A percentile compares a stretch with the other conserved stretches of the same genome.
Evolutionary conservation across 208 protist species (phyloP).

Genomic region (Eutreptiella sp.): DNA sequence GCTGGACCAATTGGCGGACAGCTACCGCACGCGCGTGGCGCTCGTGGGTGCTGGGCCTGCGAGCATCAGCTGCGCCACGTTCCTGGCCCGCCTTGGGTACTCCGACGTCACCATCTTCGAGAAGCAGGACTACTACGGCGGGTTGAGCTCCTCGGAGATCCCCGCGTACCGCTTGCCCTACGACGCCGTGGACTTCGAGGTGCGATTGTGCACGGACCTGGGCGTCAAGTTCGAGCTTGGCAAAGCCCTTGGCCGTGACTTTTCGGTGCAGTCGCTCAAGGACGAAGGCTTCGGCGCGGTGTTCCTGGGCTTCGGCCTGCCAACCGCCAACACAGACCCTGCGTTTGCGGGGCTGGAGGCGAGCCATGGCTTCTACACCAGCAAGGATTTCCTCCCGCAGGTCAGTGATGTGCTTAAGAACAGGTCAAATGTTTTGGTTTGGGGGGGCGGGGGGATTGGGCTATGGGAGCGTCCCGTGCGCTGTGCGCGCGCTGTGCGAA

Average conservation of each 20-base stretch:
- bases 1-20: slow-evolving; percentile 45
- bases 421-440: too few relatives aligned
- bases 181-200: slow-evolving; percentile 70
- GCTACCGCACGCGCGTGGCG: slow-evolving; percentile 39
- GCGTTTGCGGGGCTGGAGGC: slow-evolving; percentile 46
- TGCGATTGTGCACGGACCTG: slow-evolving; percentile 62
- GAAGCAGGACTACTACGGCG: slow-evolving; percentile 55
- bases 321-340: slow-evolving; percentile 42
- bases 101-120: slow-evolving; percentile 75
- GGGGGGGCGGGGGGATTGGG: too few relatives aligned
- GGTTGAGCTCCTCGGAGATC: slow-evolving; percentile 61
- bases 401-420: too few relatives aligned
- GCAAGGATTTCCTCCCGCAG: slow-evolving; percentile 61
- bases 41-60: slow-evolving; percentile 68
- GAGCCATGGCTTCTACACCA: slow-evolving; percentile 58
- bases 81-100: slow-evolving; percentile 73
- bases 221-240: slow-evolving; percentile 54
- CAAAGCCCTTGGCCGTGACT: slow-evolving; percentile 44
- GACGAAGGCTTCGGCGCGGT: slow-evolving; percentile 60
- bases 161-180: slow-evolving; percentile 65
- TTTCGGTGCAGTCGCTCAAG: slow-evolving; percentile 57
- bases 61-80: slow-evolving; percentile 64
- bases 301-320: slow-evolving; percentile 70
- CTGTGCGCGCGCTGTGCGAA: too few relatives aligned
- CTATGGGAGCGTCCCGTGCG: too few relatives aligned